phyloP scores from a whole-genome alignment of 306 rosid species.

The Corylus heterophylla region DNA sequence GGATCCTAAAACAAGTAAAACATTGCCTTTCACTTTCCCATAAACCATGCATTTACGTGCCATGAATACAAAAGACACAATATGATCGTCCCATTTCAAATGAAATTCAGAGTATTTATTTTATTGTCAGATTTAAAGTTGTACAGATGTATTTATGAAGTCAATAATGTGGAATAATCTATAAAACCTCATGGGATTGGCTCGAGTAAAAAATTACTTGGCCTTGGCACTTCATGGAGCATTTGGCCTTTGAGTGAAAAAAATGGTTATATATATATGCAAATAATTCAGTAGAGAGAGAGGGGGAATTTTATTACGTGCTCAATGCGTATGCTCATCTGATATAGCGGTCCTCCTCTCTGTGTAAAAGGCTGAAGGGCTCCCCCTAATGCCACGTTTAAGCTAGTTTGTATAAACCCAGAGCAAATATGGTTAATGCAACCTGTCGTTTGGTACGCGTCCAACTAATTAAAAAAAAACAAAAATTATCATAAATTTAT shows the following conservation, averaged over 20 bases:
- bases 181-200: too few relatives aligned
- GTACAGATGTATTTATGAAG: too few relatives aligned
- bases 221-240: too few relatives aligned
- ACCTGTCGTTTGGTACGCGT: constrained; percentile 55
- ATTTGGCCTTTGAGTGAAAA: too few relatives aligned
- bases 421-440: constrained; percentile 69
- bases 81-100: too few relatives aligned
- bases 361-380: constrained; percentile 36
- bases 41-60: too few relatives aligned
- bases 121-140: too few relatives aligned
- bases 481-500: not conserved
- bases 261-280: too few relatives aligned
- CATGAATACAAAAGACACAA: too few relatives aligned
- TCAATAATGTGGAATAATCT: too few relatives aligned
- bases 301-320: constrained; percentile 28
- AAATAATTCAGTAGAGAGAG: not conserved
- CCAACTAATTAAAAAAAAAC: constrained; percentile 33
- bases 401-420: constrained; percentile 61
- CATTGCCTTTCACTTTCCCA: not conserved
- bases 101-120: too few relatives aligned
- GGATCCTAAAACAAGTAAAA: constrained; percentile 31
- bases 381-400: constrained; percentile 41
- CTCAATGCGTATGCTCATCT: constrained; percentile 35
- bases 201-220: too few relatives aligned
- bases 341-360: constrained; percentile 27